These are phyloP conservation scores for Amoebophrya sp. DNA, from an alignment of 169 alveolate genomes.

Conservation along the genomic window DNA sequence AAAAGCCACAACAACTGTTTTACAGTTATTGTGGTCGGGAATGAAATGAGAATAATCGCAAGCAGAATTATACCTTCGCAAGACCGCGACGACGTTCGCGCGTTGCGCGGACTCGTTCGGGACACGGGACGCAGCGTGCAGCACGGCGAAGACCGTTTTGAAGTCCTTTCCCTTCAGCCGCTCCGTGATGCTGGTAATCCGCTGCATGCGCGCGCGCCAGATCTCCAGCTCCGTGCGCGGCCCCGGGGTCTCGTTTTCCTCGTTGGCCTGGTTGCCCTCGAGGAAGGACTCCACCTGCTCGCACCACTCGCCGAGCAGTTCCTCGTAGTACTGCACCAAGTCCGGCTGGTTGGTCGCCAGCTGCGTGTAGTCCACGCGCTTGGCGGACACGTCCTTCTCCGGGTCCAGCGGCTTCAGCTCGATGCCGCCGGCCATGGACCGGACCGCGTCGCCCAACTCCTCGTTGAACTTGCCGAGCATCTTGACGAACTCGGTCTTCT, in stretches of 20 bases:
- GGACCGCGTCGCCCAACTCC: conserved; percentile 54
- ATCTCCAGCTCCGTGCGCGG: conserved; percentile 74
- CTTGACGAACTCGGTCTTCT: conserved; percentile 40
- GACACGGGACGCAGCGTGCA: conserved; percentile 52
- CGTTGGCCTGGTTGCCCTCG: no score
- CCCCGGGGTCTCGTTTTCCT: conserved; percentile 46
- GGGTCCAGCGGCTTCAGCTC: background rate
- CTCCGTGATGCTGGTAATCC: conserved; percentile 75
- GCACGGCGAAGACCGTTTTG: conserved; percentile 63
- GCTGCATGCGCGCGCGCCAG: conserved; percentile 82
- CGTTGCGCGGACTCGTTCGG: background rate
- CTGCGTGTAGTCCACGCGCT: conserved; percentile 30
- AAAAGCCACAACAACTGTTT: no score
- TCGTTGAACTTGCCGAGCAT: conserved; percentile 54
- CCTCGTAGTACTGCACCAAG: conserved; percentile 43
- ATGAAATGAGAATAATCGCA: background rate
- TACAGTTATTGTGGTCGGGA: background rate
- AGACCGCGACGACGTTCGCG: background rate
- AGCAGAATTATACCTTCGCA: background rate
- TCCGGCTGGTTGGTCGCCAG: conserved; percentile 39
- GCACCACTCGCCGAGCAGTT: conserved; percentile 49
- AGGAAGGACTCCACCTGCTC: conserved; percentile 41
- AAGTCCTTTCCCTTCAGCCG: conserved; percentile 74
- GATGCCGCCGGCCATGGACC: conserved; percentile 53
- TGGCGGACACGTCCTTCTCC: background rate